Base-by-base conservation (phyloP, 148 eudicot species). In the Rhododendron simsii region DNA sequence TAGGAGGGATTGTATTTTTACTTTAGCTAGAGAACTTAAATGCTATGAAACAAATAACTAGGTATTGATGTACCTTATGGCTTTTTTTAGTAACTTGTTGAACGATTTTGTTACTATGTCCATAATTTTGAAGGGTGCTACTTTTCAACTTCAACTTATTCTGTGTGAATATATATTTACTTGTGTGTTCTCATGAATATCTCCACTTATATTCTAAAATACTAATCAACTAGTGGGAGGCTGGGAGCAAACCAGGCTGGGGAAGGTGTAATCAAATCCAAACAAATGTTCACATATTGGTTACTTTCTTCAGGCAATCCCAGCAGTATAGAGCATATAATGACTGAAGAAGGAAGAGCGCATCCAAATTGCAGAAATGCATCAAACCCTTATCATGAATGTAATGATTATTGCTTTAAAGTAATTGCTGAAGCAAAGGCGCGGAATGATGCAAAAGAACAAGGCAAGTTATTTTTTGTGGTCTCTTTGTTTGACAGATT, bases 331-430 rank as follows among this genome's bases (percentile, higher is more conserved):
- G 71, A 47, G 18, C 80, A 80, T 74, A 82, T 48, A 81, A 96
- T 95, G 96, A 89, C 85, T 81, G 90, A 81, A 48, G 95, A 93
- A 84, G 90, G 98, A 81, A 88, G 91, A 79, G 99, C 92, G 77
- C 99, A 96, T 84, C 98, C 99, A 20, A 94, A 94, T 85, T 96
- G 99, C 92, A 94, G 92, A 80, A 96, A 96, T 78, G 93, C 99
- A 13, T 90, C 94, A 41, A 96, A 96, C 84, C 98, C 94, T 5
- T 95, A 92, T 81, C 99, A 96, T 82, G 95, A 90, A 88, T 96
- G 99, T 80, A 95, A 90, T 77, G 96, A 95, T 37, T 96, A 91
- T 87, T 96, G 99, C 93, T 96, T 96, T 90, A 84, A 78, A 81
- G 80, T 90, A 82, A 95, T 96, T 81, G 98, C 95, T 51, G 95